phyloP scores from a whole-genome alignment of 1,139 yeast genomes.

The Debaryomyces coudertii region DNA sequence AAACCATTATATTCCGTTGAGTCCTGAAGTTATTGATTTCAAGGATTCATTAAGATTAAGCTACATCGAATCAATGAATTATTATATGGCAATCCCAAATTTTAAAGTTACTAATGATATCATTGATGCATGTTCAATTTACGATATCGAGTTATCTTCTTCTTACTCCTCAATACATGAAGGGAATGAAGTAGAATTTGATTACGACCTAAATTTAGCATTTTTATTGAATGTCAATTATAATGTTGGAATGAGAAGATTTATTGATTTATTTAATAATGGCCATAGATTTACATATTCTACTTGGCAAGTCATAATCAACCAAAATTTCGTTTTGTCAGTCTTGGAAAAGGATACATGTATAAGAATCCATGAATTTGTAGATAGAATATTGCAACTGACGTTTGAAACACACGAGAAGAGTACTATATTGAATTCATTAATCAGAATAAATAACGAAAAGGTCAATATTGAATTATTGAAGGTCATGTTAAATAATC shows the following conservation, averaged over 20 bases:
- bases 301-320: slow-evolving; percentile 42
- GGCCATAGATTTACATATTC: slow-evolving; percentile 34
- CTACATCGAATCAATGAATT: slow-evolving; percentile 19
- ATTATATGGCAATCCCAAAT: slow-evolving; percentile 2
- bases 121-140: slow-evolving; percentile 21
- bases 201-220: slow-evolving; percentile 30
- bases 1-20: slow-evolving; percentile 46
- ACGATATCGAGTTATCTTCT: slow-evolving; percentile 13
- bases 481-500: slow-evolving; percentile 19
- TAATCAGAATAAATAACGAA: slow-evolving; percentile 32
- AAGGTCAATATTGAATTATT: slow-evolving; percentile 31
- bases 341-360: slow-evolving; percentile 21
- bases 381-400: slow-evolving; percentile 31
- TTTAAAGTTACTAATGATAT: slow-evolving; percentile 25
- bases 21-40: slow-evolving; percentile 36
- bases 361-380: slow-evolving; percentile 27
- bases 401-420: slow-evolving; percentile 20
- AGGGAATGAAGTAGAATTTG: slow-evolving; percentile 12
- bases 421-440: slow-evolving; percentile 19
- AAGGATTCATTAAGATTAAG: slow-evolving; percentile 24
- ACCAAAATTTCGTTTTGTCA: slow-evolving; percentile 31
- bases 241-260: slow-evolving; percentile 30
- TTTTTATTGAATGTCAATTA: slow-evolving; percentile 34
- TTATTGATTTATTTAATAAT: slow-evolving; percentile 30
- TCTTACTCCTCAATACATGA: neutral